A percentile compares a stretch with the other conserved stretches of the same genome.
These are phyloP conservation scores for Aspergillus clavatus DNA, from an alignment of 2,329 filamentous ascomycete genomes.

Conservation along the genomic window DNA sequence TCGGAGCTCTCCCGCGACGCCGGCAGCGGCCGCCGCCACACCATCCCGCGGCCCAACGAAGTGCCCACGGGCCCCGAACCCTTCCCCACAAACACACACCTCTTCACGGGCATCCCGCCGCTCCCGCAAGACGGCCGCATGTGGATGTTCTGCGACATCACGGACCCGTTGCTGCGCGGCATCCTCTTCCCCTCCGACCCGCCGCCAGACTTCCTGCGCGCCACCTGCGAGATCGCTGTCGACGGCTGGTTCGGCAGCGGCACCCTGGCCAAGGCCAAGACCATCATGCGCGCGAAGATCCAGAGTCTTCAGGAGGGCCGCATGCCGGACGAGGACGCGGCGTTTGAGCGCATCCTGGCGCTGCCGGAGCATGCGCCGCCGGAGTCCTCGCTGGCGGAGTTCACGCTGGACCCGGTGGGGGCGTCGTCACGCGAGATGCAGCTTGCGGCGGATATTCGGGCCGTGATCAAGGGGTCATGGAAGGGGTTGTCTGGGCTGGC, in stretches of 20 bases:
- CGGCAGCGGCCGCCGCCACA: constrained; percentile 25
- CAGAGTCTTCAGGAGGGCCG: constrained; percentile 53
- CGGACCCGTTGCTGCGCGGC: constrained; percentile 65
- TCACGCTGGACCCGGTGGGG: constrained; percentile 22
- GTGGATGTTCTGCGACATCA: constrained; percentile 92
- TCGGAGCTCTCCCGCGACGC: constrained; percentile 30
- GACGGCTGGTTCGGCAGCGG: constrained; percentile 85
- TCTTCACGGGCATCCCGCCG: constrained; percentile 71
- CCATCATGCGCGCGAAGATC: constrained; percentile 85
- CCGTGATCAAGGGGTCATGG: constrained; percentile 26
- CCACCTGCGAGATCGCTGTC: constrained; percentile 54
- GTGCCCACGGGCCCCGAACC: constrained; percentile 6
- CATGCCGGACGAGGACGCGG: constrained; percentile 25
- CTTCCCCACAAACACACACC: constrained; percentile 46
- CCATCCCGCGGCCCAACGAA: constrained; percentile 20
- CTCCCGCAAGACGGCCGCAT: constrained; percentile 78
- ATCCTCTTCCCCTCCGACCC: constrained; percentile 60
- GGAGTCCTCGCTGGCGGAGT: constrained; percentile 18
- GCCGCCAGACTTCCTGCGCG: constrained; percentile 50
- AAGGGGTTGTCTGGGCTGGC: constrained; percentile 9
- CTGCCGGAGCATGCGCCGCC: constrained; percentile 35
- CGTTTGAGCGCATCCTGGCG: constrained; percentile 33
- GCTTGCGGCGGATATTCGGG: constrained; percentile 34
- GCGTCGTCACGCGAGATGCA: constrained; percentile 22
- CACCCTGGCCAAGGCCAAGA: constrained; percentile 75